Base-by-base conservation (phyloP, 345 rosid species). In the Aethionema arabicum region DNA sequence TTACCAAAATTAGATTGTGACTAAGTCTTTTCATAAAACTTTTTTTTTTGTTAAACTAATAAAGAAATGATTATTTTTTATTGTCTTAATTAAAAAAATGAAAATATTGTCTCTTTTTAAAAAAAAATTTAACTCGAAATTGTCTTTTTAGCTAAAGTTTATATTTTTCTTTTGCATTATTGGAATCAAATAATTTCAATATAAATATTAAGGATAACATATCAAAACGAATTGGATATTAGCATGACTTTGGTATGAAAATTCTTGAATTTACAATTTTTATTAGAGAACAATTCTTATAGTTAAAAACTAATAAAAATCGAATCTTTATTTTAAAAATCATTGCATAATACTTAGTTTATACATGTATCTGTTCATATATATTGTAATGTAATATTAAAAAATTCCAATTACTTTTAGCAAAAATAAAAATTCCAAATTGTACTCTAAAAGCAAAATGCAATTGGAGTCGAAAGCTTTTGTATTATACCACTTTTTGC, bases 1-100 rank as follows among this genome's bases (percentile, higher is more conserved):
- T 56, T 51, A 61, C 72, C 59, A 11, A 42, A 41, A 73, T 73
- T 73, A 65, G 75, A 52, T 58, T 39, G 30, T 8, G 62, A 65
- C 70, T 59, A 41, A 50, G 56, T 65, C 66, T 38, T 71, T 4
- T 49, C 8, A 21, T 13, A 61, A 14, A 29, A 3, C 4, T 38
- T 16, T 0, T 37, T 16, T 50, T 38, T 21, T 59, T 35, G 33
- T 51, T 51, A 5, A 38, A 36, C 45, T 11, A 45, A 13, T 3
- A 46, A 12, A 4, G 32, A 5, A 5, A 2, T 46, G 6, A 32
- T 38, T 43, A 49, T 49, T 40, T 53, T 1, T 62, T 40, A 42
- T 10, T 38, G 9, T 32, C 0, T 2, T 5, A 9, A 35, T 11
- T 32, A 14, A 32, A 45, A 32, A 10, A 2, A 21, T 43, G 27